Percentiles rank a stretch among this genome's conserved stretches.
These are phyloP conservation scores for Suillus alpinus DNA, from an alignment of 768 basidiomycete genomes.

Conservation along the genomic window DNA sequence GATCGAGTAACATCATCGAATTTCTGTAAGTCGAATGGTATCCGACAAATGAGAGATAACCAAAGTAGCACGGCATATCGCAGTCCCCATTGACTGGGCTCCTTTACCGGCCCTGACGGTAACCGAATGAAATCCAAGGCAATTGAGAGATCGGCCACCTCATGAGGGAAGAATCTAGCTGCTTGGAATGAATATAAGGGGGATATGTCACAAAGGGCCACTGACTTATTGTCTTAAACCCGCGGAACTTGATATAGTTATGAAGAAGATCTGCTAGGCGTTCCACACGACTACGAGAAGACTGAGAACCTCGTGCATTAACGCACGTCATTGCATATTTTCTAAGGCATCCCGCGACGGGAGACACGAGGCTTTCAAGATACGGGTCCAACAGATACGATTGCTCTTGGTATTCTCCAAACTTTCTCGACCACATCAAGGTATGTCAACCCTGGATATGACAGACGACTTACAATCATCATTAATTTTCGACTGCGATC, in stretches of 20 bases:
- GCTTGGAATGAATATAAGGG: constrained; percentile 18
- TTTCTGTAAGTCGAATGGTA: constrained; percentile 88
- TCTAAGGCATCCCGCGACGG: constrained; percentile 67
- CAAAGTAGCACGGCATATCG: constrained; percentile 85
- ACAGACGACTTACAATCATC: constrained; percentile 46
- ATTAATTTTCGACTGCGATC: constrained; percentile 41
- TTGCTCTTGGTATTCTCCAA: constrained; percentile 90
- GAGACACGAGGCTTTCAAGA: constrained; percentile 74
- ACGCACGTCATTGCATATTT: constrained; percentile 45
- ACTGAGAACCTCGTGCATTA: constrained; percentile 19
- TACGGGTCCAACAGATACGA: constrained; percentile 89
- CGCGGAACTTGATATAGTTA: constrained; percentile 81
- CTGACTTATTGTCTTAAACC: constrained; percentile 89
- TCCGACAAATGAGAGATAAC: constrained; percentile 91
- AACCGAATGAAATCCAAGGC: constrained; percentile 63
- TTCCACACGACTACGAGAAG: constrained; percentile 41
- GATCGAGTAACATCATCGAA: constrained; percentile 64
- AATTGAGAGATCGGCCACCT: constrained; percentile 76
- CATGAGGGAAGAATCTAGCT: constrained; percentile 96
- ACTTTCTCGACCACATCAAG: constrained; percentile 40
- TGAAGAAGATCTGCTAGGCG: constrained; percentile 68
- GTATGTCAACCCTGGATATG: not conserved
- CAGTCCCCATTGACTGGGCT: constrained; percentile 64
- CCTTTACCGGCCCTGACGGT: constrained; percentile 41
- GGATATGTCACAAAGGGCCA: constrained; percentile 16